Evolutionary conservation across 2,329 filamentous ascomycete species (phyloP).

Genomic region (Epichloe sylvatica): DNA sequence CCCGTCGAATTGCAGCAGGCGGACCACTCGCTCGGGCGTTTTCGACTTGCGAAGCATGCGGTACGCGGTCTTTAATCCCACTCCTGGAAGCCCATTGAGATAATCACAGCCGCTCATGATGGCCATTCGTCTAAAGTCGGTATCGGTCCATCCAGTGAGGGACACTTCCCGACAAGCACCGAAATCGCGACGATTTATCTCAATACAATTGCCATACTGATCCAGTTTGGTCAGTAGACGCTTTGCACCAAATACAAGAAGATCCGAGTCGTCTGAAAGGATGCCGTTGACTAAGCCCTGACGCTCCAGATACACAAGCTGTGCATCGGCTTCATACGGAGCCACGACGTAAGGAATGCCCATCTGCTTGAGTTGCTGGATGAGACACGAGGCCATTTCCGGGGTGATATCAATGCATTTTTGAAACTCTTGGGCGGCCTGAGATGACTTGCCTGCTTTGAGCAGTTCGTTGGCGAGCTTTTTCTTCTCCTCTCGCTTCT

Average conservation of each 20-base stretch:
- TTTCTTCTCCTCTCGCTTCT: slow-evolving; percentile 63
- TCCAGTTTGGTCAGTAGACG: slow-evolving; percentile 86
- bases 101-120: slow-evolving; percentile 97
- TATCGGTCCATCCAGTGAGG: slow-evolving; percentile 81
- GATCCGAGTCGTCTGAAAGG: slow-evolving; percentile 88
- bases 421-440: slow-evolving; percentile 77
- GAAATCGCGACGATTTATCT: slow-evolving; percentile 82
- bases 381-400: slow-evolving; percentile 82
- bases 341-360: slow-evolving; percentile 81
- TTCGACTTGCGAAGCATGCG: slow-evolving; percentile 83
- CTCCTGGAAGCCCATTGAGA: slow-evolving; percentile 65
- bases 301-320: slow-evolving; percentile 84
- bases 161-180: slow-evolving; percentile 78
- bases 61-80: slow-evolving; percentile 90
- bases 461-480: slow-evolving; percentile 64
- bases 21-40: slow-evolving; percentile 66
- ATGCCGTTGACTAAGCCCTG: slow-evolving; percentile 76
- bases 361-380: slow-evolving; percentile 76
- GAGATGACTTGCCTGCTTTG: slow-evolving; percentile 63
- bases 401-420: slow-evolving; percentile 94
- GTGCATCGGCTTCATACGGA: slow-evolving; percentile 94
- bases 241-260: slow-evolving; percentile 88
- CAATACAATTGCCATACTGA: slow-evolving; percentile 82
- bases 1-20: slow-evolving; percentile 77
- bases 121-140: slow-evolving; percentile 85